Evolutionary conservation across 345 rosid species (phyloP).

Genomic region (Mangifera indica): DNA sequence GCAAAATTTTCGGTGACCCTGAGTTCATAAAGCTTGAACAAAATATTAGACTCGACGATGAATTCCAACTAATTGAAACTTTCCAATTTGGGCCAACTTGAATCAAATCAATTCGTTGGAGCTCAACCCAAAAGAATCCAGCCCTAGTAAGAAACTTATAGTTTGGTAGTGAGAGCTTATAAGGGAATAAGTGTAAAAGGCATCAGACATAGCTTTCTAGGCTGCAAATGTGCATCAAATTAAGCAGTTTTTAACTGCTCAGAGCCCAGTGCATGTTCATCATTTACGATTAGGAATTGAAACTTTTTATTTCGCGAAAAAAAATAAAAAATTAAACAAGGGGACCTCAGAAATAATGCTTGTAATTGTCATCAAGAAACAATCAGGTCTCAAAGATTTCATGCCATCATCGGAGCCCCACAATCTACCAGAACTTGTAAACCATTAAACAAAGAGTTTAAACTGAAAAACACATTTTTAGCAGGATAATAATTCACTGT

Average conservation of each 20-base stretch:
- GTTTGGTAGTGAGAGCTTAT: no score
- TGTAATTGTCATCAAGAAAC: conserved; percentile 37
- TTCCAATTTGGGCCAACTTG: no score
- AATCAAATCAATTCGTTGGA: no score
- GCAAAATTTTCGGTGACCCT: no score
- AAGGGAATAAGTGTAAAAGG: no score
- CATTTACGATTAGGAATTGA: conserved; percentile 24
- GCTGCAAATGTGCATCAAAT: conserved; percentile 49
- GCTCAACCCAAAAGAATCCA: no score
- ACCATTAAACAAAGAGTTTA: no score
- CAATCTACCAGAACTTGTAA: no score
- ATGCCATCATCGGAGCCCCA: conserved; percentile 50
- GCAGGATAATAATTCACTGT: conserved; percentile 48
- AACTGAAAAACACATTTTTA: neutral
- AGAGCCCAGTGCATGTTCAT: conserved; percentile 72
- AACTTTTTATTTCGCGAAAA: neutral
- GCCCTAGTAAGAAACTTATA: no score
- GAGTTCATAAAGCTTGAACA: no score
- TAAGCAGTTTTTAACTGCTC: conserved; percentile 31
- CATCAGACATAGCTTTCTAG: conserved; percentile 59
- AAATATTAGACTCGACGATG: no score
- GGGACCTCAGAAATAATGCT: conserved; percentile 51
- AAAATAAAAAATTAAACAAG: neutral
- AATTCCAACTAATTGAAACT: no score
- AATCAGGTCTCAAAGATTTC: conserved; percentile 65